Evolutionary conservation across 2,329 filamentous ascomycete species (phyloP).

Genomic region (Raffaelea ambrosiae): DNA sequence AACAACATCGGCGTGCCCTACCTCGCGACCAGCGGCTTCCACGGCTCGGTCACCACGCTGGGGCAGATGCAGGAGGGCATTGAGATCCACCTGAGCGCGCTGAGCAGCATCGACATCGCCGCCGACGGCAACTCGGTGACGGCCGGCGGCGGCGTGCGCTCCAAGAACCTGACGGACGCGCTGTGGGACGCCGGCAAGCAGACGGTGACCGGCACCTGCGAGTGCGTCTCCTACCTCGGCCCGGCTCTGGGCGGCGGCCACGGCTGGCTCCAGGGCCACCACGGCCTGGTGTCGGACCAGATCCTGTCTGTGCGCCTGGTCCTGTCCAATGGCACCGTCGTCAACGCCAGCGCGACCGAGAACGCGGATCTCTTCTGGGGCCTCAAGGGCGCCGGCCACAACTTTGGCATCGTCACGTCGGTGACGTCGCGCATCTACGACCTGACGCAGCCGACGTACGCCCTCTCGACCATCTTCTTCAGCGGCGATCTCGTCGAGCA

Average conservation of each 20-base stretch:
- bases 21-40: constrained; percentile 42
- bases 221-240: constrained; percentile 32
- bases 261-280: constrained; percentile 42
- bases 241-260: constrained; percentile 50
- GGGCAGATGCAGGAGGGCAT: constrained; percentile 37
- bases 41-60: constrained; percentile 41
- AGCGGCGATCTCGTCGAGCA: constrained; percentile 35
- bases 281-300: constrained; percentile 46
- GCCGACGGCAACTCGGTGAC: constrained; percentile 31
- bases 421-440: constrained; percentile 42
- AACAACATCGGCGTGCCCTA: constrained; percentile 38
- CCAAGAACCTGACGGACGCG: constrained; percentile 45
- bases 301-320: constrained; percentile 43
- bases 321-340: constrained; percentile 35
- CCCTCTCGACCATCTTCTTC: constrained; percentile 31
- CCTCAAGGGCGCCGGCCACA: constrained; percentile 47
- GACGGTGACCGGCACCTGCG: constrained; percentile 47
- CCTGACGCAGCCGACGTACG: constrained; percentile 23
- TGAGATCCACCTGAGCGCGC: constrained; percentile 43
- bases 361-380: constrained; percentile 46
- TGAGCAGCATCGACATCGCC: constrained; percentile 42
- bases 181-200: constrained; percentile 42
- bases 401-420: constrained; percentile 40
- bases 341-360: constrained; percentile 22
- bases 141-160: constrained; percentile 42